phyloP scores from a whole-genome alignment of 345 rosid species.

The Citrus glauca region DNA sequence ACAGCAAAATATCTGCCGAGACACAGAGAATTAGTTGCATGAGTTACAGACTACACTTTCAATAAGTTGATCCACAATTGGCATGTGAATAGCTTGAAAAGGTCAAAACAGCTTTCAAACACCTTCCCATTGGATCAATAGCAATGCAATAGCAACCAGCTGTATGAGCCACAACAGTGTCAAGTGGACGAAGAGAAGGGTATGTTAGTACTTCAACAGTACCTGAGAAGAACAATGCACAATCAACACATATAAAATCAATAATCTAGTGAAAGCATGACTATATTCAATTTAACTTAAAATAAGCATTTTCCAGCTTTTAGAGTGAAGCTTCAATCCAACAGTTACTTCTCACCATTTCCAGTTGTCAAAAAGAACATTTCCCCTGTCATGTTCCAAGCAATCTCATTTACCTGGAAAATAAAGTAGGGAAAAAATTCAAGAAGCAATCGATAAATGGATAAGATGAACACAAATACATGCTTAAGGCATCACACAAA shows the following conservation, averaged over 20 bases:
- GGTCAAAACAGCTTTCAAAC: constrained; percentile 10
- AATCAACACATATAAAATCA: neutral
- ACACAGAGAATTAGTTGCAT: neutral
- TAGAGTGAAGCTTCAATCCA: neutral
- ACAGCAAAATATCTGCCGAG: constrained; percentile 83
- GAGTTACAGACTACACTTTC: neutral
- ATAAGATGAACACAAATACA: neutral
- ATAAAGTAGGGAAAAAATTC: neutral
- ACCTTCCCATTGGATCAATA: constrained; percentile 95
- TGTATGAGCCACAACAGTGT: constrained; percentile 90
- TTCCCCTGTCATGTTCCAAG: constrained; percentile 96
- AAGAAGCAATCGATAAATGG: neutral
- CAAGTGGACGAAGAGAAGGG: constrained; percentile 72
- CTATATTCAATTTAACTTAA: neutral
- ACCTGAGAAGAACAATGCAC: constrained; percentile 40
- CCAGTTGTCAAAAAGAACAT: constrained; percentile 95
- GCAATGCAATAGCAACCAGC: constrained; percentile 99
- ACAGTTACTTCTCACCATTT: constrained; percentile 54
- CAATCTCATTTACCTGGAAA: constrained; percentile 91
- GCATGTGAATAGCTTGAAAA: neutral
- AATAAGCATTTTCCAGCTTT: neutral
- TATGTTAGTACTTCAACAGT: constrained; percentile 88
- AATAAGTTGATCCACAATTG: neutral
- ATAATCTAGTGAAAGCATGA: neutral
- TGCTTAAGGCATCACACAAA: neutral